Evolutionary conservation across 805 yeast species (phyloP), one percentile per base, ranked within the genome.

Genomic region (Middelhovenomyces tepae): DNA sequence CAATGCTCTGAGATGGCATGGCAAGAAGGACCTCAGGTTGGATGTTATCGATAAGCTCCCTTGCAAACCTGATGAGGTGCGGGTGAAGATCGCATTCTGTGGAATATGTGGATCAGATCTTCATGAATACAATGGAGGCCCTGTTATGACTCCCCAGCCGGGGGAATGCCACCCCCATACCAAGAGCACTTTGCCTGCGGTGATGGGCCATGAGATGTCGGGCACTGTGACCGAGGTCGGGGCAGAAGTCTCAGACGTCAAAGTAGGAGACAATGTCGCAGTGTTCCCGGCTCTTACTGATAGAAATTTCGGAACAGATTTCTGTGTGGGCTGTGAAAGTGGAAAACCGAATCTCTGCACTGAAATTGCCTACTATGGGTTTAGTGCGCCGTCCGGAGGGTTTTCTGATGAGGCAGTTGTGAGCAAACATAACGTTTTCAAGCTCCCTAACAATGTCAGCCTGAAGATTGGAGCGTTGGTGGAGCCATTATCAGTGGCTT

Each of bases 401-500:
- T 57, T 72, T 34, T 65, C 74, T 15, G 76, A 71, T 38, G 54
- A 51, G 36, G 56, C 68, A 24, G 67, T 65, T n/a, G 60, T 65
- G 7, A 54, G 64, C 16, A 62, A 44, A 36, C 48, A 39, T 52
- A 68, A 55, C 48, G 62, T 45, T 45, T 62, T 75, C 46, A 79
- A 78, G 54, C 64, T 85, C 37, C 94, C 95, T 4, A 84, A 77
- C 15, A 66, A 75, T 47, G 81, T 85, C 19, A 66, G 82, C 1
- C 69, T 78, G 31, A 94, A 83, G 52, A 78, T 82, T 60, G 95
- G 94, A 43, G 94, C 95, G 1, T 57, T 83, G 48, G 82, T 78
- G 28, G 95, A 85, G 60, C 95, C 95, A 14, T 61, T 83, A 49
- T 68, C 84, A 16, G 95, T 85, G 31, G 95, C 79, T 29, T 89